Conservation (phyloP, 2,329 filamentous ascomycete genomes). For the Magnaporthiopsis incrustans region DNA sequence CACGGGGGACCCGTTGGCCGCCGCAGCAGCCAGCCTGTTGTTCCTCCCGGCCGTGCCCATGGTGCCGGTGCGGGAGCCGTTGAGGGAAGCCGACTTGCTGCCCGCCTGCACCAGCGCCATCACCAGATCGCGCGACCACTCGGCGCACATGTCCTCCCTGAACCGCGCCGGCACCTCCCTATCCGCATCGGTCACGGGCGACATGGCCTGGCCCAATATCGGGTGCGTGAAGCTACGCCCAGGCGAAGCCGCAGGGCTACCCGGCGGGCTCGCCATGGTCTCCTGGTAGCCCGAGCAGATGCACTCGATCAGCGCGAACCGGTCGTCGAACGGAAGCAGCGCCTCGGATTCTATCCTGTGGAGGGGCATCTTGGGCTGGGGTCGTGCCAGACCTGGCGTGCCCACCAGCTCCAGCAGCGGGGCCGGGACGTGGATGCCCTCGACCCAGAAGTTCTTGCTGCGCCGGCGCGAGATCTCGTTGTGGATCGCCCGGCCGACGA, state of each 20-base stretch:
- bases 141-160: slow-evolving; percentile 66
- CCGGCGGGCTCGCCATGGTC: slow-evolving; percentile 49
- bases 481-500: slow-evolving; percentile 62
- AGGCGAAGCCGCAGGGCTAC: slow-evolving; percentile 64
- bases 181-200: slow-evolving; percentile 27
- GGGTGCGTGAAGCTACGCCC: slow-evolving; percentile 56
- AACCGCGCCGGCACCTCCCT: slow-evolving; percentile 58
- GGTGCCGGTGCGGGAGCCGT: slow-evolving; percentile 63
- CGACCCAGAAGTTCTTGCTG: slow-evolving; percentile 70
- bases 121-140: slow-evolving; percentile 73
- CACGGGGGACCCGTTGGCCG: slow-evolving; percentile 33
- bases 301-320: slow-evolving; percentile 61
- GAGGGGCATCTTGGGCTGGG: slow-evolving; percentile 37
- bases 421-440: slow-evolving; percentile 64
- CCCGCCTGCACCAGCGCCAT: slow-evolving; percentile 60
- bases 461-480: slow-evolving; percentile 70
- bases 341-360: slow-evolving; percentile 53
- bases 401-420: slow-evolving; percentile 54
- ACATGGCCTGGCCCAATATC: slow-evolving; percentile 43
- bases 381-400: slow-evolving; percentile 37
- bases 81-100: slow-evolving; percentile 66
- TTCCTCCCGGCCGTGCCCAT: slow-evolving; percentile 30
- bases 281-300: slow-evolving; percentile 66
- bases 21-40: slow-evolving; percentile 19
- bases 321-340: slow-evolving; percentile 68